phyloP scores from a whole-genome alignment of 2,329 filamentous ascomycete species.

The Pochonia chlamydosporia region DNA sequence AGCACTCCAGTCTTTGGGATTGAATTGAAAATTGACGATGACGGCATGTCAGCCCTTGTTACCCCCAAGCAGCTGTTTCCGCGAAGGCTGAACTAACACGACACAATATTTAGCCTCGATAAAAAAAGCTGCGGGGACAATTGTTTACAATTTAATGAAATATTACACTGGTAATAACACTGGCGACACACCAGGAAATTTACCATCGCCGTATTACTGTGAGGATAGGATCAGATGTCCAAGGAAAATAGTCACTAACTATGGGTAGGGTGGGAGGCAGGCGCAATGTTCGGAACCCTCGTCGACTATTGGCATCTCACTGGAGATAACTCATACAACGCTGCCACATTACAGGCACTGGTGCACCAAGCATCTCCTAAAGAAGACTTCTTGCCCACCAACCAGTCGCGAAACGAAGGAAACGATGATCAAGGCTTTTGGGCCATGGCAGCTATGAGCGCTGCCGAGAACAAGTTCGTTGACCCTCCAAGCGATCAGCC shows the following conservation, averaged over 20 bases:
- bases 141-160: slow-evolving; percentile 41
- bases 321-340: slow-evolving; percentile 60
- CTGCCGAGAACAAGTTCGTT: slow-evolving; percentile 70
- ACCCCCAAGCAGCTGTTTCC: not conserved
- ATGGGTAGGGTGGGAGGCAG: slow-evolving; percentile 59
- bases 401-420: slow-evolving; percentile 55
- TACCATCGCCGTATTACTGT: slow-evolving; percentile 61
- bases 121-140: slow-evolving; percentile 40
- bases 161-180: slow-evolving; percentile 54
- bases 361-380: slow-evolving; percentile 55
- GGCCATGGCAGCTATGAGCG: slow-evolving; percentile 75
- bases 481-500: slow-evolving; percentile 57
- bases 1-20: slow-evolving; percentile 17
- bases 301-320: slow-evolving; percentile 70
- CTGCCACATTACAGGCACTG: slow-evolving; percentile 51
- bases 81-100: not conserved
- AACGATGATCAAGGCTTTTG: slow-evolving; percentile 82
- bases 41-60: slow-evolving; percentile 18
- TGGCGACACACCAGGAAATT: slow-evolving; percentile 51
- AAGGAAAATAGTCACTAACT: not conserved
- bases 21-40: slow-evolving; percentile 24
- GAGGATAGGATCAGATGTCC: slow-evolving; percentile 14
- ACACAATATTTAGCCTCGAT: slow-evolving; percentile 36
- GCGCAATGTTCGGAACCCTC: slow-evolving; percentile 64
- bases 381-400: slow-evolving; percentile 60